Base-by-base conservation (phyloP, 345 rosid species). In the Brassica juncea region DNA sequence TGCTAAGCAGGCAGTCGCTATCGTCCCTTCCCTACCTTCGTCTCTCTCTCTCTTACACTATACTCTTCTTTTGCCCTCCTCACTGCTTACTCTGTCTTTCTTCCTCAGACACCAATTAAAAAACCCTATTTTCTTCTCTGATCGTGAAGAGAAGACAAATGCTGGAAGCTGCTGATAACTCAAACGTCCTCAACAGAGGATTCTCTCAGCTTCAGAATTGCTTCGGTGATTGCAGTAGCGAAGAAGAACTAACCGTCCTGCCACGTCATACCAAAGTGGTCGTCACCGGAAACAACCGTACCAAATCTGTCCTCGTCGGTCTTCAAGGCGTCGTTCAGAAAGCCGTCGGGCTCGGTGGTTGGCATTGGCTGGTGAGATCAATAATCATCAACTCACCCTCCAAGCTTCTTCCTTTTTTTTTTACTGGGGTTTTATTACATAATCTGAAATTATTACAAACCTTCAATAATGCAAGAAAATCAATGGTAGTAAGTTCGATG, bases 181-280 rank as follows among this genome's bases (percentile, higher is more conserved):
- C 95, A 27, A 61, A 15, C 21, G 52, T 79, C 35, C 84, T 87
- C 76, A 86, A 83, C 80, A 93, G 95, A 49, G 98, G 88, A 34
- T 85, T 88, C 34, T 74, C 83, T 74, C 75, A 80, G 52, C 59
- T 80, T 0, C 83, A 80, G 25, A 74, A 66, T 21, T 76, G 75
- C 86, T 91, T 84, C 25, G 96, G 91, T 85, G 70, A 91, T 72
- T 72, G 70, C 4, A 79, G 92, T 60, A 89, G 98, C 32, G 98
- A 94, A 70, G 98, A 94, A 78, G 98, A 94, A 84, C 86, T 94
- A 8, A 80, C 97, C 0, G 98, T 94, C 25, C 85, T 94, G 58
- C 98, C 98, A 25, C 97, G 97, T 68, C 97, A 94, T 72, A 94
- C 98, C 8, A 94, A 94, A 77, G 99, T 94, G 23, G 91, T 94